Evolutionary conservation across 148 eudicot species (phyloP), one percentile per base, ranked within the genome.

Genomic region (Silene latifolia): DNA sequence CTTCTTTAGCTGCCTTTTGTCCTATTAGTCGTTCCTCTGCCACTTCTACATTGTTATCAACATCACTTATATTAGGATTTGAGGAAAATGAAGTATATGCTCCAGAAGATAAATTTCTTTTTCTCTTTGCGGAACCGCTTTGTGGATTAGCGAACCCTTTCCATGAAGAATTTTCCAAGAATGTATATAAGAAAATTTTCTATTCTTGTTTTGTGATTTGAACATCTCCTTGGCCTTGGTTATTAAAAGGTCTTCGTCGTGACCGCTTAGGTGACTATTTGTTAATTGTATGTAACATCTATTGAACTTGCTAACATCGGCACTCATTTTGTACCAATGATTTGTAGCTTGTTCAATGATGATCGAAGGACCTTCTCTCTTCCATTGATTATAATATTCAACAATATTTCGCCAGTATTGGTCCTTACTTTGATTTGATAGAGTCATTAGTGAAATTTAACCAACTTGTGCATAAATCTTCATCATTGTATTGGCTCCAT

Each of bases 151-250:
- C 13, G 39, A 32, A 68, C 6, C 44, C 48, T 42, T 68, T 42
- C 71, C 71, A 68, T 21, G 72, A 19, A 68, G 72, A 44, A 68
- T 68, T 68, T 42, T 44, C 72, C 54, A 68, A 68, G 66, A 62
- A 23, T 62, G 35, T 10, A 62, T 1, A 62, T 62, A 62, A 6
- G 66, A 0, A 62, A 62, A 23, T 23, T 62, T 62, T 62, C 6
- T 62, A 24, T 62, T 62, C 32, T 62, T 62, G 5, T 62, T 21
- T 62, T 23, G 66, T 23, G 66, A 62, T 35, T 62, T 62, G 4
- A 67, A 67, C 1, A 39, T 39, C 8, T 35, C 24, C 17, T 35
- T 39, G 3, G 53, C 54, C 12, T 39, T 67, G 39, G 21, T 67
- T 35, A n/a, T 67, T 42, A 67, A 15, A 15, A 35, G 71, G 9